phyloP scores from a whole-genome alignment of 176 grass and related monocot species.

The Areca catechu region DNA sequence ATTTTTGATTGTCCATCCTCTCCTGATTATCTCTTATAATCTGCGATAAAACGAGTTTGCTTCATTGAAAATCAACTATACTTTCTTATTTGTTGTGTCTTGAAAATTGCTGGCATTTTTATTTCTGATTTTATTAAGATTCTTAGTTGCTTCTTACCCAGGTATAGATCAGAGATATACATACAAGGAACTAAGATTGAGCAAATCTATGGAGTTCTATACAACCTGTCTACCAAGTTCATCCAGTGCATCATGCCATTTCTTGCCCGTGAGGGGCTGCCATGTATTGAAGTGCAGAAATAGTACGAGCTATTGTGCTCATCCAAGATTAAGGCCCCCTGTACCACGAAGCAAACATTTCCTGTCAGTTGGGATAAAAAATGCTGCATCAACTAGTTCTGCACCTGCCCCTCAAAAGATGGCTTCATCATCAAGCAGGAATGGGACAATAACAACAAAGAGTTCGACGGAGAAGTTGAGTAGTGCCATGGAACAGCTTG shows the following conservation, averaged over 20 bases:
- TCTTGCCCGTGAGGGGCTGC: constrained; percentile 4
- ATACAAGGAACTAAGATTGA: no score
- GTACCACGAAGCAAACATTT: constrained; percentile 22
- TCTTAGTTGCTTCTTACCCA: no score
- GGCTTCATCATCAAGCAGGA: constrained; percentile 23
- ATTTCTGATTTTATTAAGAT: no score
- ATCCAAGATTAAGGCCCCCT: constrained; percentile 10
- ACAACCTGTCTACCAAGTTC: constrained; percentile 40
- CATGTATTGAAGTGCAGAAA: background rate
- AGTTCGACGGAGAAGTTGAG: constrained; percentile 24
- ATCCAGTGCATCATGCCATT: constrained; percentile 12
- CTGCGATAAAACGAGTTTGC: no score
- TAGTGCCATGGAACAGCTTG: constrained; percentile 91
- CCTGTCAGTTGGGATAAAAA: constrained; percentile 21
- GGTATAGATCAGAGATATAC: no score
- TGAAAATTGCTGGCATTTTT: no score
- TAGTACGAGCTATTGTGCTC: constrained; percentile 3
- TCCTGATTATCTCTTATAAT: no score
- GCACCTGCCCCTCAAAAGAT: constrained; percentile 21
- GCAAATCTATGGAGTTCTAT: constrained; percentile 50
- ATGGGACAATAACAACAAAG: constrained; percentile 9
- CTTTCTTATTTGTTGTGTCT: no score
- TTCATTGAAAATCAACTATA: no score
- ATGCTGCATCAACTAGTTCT: constrained; percentile 32
- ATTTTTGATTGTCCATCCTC: no score